phyloP scores from a whole-genome alignment of 768 basidiomycete species.

The Leccinellum rugosiceps region DNA sequence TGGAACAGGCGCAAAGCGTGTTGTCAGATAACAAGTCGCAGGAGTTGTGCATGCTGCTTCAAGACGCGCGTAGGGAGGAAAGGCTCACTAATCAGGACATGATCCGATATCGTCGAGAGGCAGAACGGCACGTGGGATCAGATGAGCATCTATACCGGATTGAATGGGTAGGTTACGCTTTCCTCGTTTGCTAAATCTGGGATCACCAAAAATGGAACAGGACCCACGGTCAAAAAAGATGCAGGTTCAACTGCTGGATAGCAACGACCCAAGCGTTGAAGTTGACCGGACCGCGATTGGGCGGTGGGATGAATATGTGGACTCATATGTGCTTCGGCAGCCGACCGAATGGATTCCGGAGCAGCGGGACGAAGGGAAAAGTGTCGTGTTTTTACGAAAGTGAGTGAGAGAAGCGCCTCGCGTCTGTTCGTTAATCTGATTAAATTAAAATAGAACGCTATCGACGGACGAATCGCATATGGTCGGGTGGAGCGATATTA shows the following conservation, averaged over 20 bases:
- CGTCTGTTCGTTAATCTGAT: constrained; percentile 21
- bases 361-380: constrained; percentile 32
- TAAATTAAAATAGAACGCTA: constrained; percentile 49
- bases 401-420: constrained; percentile 32
- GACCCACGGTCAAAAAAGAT: constrained; percentile 52
- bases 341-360: constrained; percentile 69
- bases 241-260: constrained; percentile 56
- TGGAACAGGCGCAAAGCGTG: constrained; percentile 76
- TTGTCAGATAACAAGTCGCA: constrained; percentile 82
- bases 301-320: constrained; percentile 75
- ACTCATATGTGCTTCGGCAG: constrained; percentile 66
- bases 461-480: constrained; percentile 31
- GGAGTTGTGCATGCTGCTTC: constrained; percentile 77
- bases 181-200: constrained; percentile 15
- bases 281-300: constrained; percentile 45
- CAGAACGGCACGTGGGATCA: constrained; percentile 68
- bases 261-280: constrained; percentile 63
- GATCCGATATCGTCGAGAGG: constrained; percentile 76
- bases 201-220: constrained; percentile 36
- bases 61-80: constrained; percentile 55
- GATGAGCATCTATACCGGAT: constrained; percentile 78
- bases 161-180: constrained; percentile 59
- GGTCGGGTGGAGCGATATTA: constrained; percentile 20
- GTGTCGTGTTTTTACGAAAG: constrained; percentile 57
- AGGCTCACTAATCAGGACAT: constrained; percentile 59